Evolutionary conservation across 1,139 yeast species (phyloP).

Genomic region (Scheffersomyces quercinus): DNA sequence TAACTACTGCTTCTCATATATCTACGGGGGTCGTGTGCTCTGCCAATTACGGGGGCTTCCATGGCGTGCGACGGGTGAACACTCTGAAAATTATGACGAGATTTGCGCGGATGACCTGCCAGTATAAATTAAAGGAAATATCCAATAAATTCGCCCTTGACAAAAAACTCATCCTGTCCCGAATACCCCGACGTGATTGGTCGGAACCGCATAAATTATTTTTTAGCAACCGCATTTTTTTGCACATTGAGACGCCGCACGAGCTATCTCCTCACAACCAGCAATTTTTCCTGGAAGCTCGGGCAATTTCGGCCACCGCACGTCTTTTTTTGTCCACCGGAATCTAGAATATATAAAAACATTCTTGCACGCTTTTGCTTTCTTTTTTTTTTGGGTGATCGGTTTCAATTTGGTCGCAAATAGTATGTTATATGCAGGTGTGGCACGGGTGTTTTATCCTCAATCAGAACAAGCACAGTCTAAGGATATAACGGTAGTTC

Average conservation of each 20-base stretch:
- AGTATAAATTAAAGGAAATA: constrained; percentile 12
- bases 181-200: constrained; percentile 1
- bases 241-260: constrained; percentile 2
- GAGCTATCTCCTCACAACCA: constrained; percentile 7
- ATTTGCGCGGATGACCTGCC: constrained; percentile 3
- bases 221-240: background rate
- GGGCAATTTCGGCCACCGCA: background rate
- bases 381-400: constrained; percentile 2
- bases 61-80: too few species aligned
- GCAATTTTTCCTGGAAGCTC: constrained; percentile 5
- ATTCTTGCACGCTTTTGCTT: constrained; percentile 13
- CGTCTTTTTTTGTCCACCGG: background rate
- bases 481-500: too few species aligned
- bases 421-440: too few species aligned
- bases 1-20: background rate
- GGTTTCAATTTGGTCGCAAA: background rate
- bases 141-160: constrained; percentile 7
- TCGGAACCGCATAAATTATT: constrained; percentile 9
- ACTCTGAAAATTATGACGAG: background rate
- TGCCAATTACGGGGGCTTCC: constrained; percentile 5
- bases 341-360: constrained; percentile 10
- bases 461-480: too few species aligned
- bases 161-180: background rate
- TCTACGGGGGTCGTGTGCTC: constrained; percentile 13
- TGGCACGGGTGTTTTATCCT: too few species aligned